A percentile compares a stretch with the other conserved stretches of the same genome.
These are phyloP conservation scores for Aurifilum marmelostoma DNA, from an alignment of 2,329 filamentous ascomycete species.

Conservation along the genomic window DNA sequence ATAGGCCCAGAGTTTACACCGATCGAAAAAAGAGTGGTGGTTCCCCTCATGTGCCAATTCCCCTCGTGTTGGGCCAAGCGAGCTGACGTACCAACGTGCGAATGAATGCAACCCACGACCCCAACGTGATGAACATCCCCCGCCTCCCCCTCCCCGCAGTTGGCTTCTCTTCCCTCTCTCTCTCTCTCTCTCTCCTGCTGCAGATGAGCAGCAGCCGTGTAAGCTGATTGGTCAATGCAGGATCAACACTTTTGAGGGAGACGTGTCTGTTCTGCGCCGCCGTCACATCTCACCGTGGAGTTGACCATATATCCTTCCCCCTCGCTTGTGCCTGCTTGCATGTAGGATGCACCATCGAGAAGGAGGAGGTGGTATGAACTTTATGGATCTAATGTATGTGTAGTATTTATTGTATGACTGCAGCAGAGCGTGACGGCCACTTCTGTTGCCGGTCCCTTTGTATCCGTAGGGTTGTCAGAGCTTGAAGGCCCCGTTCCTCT, in stretches of 20 bases:
- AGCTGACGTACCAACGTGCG: conserved; percentile 12
- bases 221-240: conserved; percentile 24
- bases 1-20: background rate
- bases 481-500: background rate
- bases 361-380: background rate
- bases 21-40: background rate
- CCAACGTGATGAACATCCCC: background rate
- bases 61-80: conserved; percentile 6
- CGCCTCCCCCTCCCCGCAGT: no score
- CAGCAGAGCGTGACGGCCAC: background rate
- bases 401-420: background rate
- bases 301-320: background rate
- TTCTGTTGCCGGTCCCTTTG: background rate
- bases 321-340: background rate
- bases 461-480: background rate
- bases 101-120: background rate
- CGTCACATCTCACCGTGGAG: background rate
- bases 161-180: no score
- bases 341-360: background rate
- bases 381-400: background rate
- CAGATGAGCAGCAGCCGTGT: background rate
- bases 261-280: background rate
- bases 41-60: background rate
- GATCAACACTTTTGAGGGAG: no score
- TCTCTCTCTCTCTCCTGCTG: background rate